phyloP scores from a whole-genome alignment of 1,139 yeast species.

The Candida glucosophila region DNA sequence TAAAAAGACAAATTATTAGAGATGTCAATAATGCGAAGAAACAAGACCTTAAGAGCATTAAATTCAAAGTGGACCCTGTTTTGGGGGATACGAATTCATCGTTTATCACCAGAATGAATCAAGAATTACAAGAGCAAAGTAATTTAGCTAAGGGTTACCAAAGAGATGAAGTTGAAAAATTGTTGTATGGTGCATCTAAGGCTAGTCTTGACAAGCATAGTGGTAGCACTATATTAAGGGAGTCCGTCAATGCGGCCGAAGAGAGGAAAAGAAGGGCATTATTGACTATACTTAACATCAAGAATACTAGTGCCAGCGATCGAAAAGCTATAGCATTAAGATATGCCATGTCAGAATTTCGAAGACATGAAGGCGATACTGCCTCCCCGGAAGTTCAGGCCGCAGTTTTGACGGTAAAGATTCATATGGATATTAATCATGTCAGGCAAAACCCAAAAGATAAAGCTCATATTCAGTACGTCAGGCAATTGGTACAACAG shows the following conservation, averaged over 20 bases:
- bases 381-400: constrained; percentile 96
- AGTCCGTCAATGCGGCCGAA: constrained; percentile 37
- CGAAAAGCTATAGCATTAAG: constrained; percentile 49
- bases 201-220: constrained; percentile 26
- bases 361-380: constrained; percentile 80
- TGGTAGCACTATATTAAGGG: constrained; percentile 33
- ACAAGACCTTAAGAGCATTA: constrained; percentile 22
- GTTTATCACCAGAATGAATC: constrained; percentile 60
- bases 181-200: constrained; percentile 67
- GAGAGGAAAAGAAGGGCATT: constrained; percentile 61
- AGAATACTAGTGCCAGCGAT: constrained; percentile 58
- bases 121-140: constrained; percentile 54
- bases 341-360: constrained; percentile 71
- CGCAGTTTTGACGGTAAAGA: constrained; percentile 75
- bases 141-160: constrained; percentile 54
- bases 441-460: constrained; percentile 70
- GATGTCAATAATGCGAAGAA: constrained; percentile 41
- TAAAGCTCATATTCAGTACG: constrained; percentile 53
- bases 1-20: constrained; percentile 35
- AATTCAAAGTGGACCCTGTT: constrained; percentile 58
- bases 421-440: constrained; percentile 72
- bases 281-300: constrained; percentile 63
- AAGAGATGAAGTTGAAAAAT: constrained; percentile 60
- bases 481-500: constrained; percentile 79
- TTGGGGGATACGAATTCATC: constrained; percentile 62